Percentiles rank a stretch among this genome's conserved stretches.
Evolutionary conservation across 305 asterid genomes (phyloP).

Genomic region (Ilex paraguariensis): DNA sequence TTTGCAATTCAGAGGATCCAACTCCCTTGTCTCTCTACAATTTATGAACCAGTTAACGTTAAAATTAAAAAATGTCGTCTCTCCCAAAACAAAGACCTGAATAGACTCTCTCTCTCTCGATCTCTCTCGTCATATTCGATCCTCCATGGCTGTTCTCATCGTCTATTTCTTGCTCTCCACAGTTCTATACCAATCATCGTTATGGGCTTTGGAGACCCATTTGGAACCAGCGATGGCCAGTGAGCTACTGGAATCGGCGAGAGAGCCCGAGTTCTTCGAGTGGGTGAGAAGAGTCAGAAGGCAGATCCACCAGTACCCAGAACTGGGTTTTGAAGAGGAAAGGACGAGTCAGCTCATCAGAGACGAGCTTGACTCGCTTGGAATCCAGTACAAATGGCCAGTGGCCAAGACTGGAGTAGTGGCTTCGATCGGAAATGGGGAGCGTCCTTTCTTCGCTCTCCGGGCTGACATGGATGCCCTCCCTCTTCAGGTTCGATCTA

Average conservation of each 20-base stretch:
- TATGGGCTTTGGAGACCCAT: background rate
- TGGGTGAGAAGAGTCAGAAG: slow-evolving; percentile 9
- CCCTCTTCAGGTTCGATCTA: slow-evolving; percentile 1
- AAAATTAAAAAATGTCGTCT: too few species aligned
- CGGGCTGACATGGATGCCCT: slow-evolving; percentile 19
- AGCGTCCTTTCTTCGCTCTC: slow-evolving; percentile 11
- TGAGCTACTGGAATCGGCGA: background rate
- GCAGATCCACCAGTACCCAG: slow-evolving; percentile 15
- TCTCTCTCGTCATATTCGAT: background rate
- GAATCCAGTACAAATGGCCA: slow-evolving; percentile 12
- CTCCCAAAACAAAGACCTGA: too few species aligned
- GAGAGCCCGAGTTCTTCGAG: slow-evolving; percentile 1
- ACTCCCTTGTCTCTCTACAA: too few species aligned
- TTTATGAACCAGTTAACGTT: too few species aligned
- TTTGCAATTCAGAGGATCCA: too few species aligned
- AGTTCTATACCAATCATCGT: background rate
- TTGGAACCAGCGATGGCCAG: background rate
- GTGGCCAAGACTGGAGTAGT: slow-evolving; percentile 15
- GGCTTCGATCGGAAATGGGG: slow-evolving; percentile 10
- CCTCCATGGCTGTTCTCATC: background rate
- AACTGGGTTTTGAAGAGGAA: slow-evolving; percentile 8
- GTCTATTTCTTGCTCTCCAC: background rate
- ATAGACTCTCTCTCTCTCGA: too few species aligned
- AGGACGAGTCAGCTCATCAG: slow-evolving; percentile 6
- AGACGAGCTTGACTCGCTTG: slow-evolving; percentile 4